These are phyloP conservation scores for Clavispora vitiphila DNA, from an alignment of 805 yeast genomes.

Conservation along the genomic window DNA sequence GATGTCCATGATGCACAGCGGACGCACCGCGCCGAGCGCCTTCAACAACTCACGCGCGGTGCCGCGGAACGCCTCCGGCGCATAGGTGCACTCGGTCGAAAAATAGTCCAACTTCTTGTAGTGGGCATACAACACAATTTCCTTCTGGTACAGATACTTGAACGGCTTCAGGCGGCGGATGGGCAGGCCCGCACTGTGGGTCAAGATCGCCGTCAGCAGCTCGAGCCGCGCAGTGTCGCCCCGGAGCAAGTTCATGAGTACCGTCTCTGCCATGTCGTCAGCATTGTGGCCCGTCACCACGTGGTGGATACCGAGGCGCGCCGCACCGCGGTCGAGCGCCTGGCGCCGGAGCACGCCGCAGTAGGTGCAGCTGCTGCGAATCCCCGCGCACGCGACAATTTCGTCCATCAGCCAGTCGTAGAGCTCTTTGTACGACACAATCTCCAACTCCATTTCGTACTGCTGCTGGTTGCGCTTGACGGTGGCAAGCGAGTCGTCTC, in stretches of 20 bases:
- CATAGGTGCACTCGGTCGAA: conserved; percentile 95
- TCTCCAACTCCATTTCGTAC: conserved; percentile 71
- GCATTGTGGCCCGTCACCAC: conserved; percentile 99
- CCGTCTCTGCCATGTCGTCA: conserved; percentile 98
- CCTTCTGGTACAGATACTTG: conserved; percentile 94
- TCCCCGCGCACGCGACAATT: conserved; percentile 90
- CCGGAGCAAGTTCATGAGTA: conserved; percentile 85
- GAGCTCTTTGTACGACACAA: conserved; percentile 80
- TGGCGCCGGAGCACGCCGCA: conserved; percentile 97
- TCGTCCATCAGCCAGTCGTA: conserved; percentile 99
- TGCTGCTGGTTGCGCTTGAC: conserved; percentile 90
- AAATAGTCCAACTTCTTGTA: conserved; percentile 92
- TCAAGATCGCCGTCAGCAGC: conserved; percentile 79
- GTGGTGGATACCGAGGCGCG: conserved; percentile 76
- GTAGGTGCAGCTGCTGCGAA: conserved; percentile 90
- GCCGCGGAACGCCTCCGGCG: conserved; percentile 98
- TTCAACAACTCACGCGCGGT: conserved; percentile 92
- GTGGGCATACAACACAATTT: conserved; percentile 94
- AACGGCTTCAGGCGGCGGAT: conserved; percentile 93
- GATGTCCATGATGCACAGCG: conserved; percentile 90
- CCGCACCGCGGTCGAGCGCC: conserved; percentile 94
- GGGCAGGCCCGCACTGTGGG: conserved; percentile 80
- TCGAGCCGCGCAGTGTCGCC: conserved; percentile 96
- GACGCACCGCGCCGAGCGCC: conserved; percentile 82
- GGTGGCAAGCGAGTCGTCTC: conserved; percentile 96